Evolutionary conservation across 2,329 filamentous ascomycete species (phyloP).

Genomic region (Botrytis paeoniae): DNA sequence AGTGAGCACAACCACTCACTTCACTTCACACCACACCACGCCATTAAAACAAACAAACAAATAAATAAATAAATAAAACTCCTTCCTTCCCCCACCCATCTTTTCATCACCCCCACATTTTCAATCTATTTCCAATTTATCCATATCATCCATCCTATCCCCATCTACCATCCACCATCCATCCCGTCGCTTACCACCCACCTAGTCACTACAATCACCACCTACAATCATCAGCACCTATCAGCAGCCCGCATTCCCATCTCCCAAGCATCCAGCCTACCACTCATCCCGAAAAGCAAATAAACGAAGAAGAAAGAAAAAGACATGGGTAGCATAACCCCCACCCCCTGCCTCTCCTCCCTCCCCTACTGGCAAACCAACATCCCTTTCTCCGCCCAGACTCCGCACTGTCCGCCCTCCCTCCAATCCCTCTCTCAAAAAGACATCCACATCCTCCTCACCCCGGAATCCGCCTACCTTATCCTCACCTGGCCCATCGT

Average conservation of each 20-base stretch:
- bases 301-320: neutral
- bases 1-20: neutral
- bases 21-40: neutral
- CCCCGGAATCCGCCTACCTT: constrained; percentile 62
- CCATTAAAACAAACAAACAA: neutral
- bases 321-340: constrained; percentile 29
- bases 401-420: constrained; percentile 67
- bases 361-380: constrained; percentile 81
- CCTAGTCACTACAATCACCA: neutral
- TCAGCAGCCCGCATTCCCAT: neutral
- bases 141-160: constrained; percentile 5
- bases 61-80: neutral
- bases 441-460: constrained; percentile 67
- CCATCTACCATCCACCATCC: neutral
- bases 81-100: neutral
- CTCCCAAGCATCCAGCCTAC: neutral
- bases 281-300: no score
- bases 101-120: neutral
- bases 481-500: neutral
- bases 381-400: constrained; percentile 60
- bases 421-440: constrained; percentile 63
- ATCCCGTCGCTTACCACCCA: neutral
- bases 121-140: constrained; percentile 5
- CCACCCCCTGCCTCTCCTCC: constrained; percentile 12
- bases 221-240: neutral